Evolutionary conservation across 208 protist species (phyloP), one percentile per base, ranked within the genome.

Genomic region (Strigomonas culicis): DNA sequence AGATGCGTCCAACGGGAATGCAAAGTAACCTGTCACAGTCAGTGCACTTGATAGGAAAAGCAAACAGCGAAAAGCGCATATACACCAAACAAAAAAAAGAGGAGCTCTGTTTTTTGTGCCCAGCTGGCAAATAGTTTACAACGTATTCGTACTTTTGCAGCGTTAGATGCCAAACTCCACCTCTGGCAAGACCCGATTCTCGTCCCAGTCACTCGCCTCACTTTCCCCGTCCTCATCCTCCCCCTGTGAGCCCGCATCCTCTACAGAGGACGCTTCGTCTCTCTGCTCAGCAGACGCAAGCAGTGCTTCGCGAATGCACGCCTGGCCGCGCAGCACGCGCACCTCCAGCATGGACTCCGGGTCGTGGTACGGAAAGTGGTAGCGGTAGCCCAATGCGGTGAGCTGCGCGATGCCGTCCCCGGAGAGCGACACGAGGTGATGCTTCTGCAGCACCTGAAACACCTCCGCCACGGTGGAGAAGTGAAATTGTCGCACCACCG

Each of bases 341-440:
- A 88, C 64, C 44, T 84, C 80, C n/a, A 94, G 57, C 70, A 73
- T 82, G 10, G 70, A 63, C 11, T 90, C 78, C 15, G 77, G 74
- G 63, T 91, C 64, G 59, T 90, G 83, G 49, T 84, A 95, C 0
- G 85, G 85, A 41, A 75, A 88, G 66, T 95, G 88, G 63, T 95
- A 95, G 11, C 78, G 80, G 44, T 87, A 95, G 8, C 88, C 85
- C 0, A 95, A 68, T 10, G 80, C 44, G 4, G 85, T 92, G 8
- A 95, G 81, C 44, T 72, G 75, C 39, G 73, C 84, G 0, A 72
- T 55, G 46, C 72, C 74, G 25, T 74, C 63, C 21, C 43, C 47
- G 10, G 32, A 39, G 10, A 88, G 10, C 21, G 61, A 30, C 21
- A 90, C 83, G 1, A 94, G 59, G 11, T 77, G 75, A 13, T 76